These are phyloP conservation scores for Cadophora malorum DNA, from an alignment of 2,329 filamentous ascomycete species.

Conservation along the genomic window DNA sequence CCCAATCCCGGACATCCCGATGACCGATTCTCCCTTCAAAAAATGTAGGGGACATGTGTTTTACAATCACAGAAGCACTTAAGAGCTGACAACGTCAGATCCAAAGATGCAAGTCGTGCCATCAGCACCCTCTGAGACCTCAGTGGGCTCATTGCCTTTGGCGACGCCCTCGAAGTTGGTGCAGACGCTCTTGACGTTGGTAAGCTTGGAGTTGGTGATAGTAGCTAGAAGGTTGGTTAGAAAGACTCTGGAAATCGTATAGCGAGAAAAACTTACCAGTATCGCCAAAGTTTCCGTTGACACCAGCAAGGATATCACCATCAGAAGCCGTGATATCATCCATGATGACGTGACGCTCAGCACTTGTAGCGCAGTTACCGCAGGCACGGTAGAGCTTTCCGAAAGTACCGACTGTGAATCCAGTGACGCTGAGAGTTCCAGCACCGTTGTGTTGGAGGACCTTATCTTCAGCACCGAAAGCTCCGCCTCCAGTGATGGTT, in stretches of 20 bases:
- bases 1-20: background rate
- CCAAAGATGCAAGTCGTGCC: constrained; percentile 45
- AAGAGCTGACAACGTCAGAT: constrained; percentile 27
- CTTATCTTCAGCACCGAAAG: constrained; percentile 51
- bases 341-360: constrained; percentile 46
- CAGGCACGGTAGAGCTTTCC: constrained; percentile 59
- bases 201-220: constrained; percentile 49
- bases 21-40: background rate
- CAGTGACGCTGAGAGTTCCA: constrained; percentile 44
- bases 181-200: constrained; percentile 31
- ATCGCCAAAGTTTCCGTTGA: constrained; percentile 54
- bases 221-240: constrained; percentile 43
- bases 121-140: constrained; percentile 49
- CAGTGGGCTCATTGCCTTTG: constrained; percentile 47
- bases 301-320: constrained; percentile 43
- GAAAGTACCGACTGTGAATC: constrained; percentile 52
- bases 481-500: constrained; percentile 52
- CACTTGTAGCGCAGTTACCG: constrained; percentile 53
- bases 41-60: background rate
- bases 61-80: background rate
- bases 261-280: constrained; percentile 41
- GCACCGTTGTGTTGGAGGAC: constrained; percentile 50
- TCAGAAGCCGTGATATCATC: constrained; percentile 51
- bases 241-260: background rate
- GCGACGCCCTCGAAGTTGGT: constrained; percentile 47